Conservation (phyloP, 305 asterid genomes). For the Andrographis paniculata region DNA sequence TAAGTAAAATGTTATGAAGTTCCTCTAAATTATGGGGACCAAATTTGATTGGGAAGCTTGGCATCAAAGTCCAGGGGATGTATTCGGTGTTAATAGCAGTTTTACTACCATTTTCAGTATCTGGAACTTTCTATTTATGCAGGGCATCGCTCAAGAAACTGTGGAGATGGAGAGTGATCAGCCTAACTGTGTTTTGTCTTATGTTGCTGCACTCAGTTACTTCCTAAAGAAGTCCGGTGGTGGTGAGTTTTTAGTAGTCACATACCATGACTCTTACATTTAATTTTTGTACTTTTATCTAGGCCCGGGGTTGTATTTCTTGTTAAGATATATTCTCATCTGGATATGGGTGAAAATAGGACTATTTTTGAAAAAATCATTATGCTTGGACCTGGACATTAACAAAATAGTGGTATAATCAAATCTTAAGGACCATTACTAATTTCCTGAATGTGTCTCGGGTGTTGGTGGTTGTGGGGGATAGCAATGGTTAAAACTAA, state of each 20-base stretch:
- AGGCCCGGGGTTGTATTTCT: no score
- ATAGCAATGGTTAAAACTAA: no score
- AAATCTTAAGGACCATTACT: neutral
- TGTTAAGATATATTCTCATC: conserved; percentile 12
- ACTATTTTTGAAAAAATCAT: neutral
- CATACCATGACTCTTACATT: conserved; percentile 6
- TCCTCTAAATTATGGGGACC: neutral
- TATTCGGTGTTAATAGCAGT: neutral
- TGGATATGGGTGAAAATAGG: conserved; percentile 6
- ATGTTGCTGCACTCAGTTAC: conserved; percentile 60
- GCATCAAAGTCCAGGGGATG: conserved; percentile 3
- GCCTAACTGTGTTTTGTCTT: conserved; percentile 39
- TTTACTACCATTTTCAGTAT: conserved; percentile 7
- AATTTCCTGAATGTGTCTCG: neutral
- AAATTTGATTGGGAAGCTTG: neutral
- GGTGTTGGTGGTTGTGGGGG: neutral
- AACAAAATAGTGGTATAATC: conserved; percentile 2
- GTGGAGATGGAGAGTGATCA: conserved; percentile 32
- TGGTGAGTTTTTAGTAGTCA: no score
- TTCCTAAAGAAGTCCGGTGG: conserved; percentile 63
- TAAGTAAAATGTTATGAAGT: neutral
- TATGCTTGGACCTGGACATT: conserved; percentile 2
- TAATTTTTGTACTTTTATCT: conserved; percentile 6
- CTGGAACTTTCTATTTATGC: conserved; percentile 18
- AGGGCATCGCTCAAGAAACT: conserved; percentile 36